Conservation (phyloP, 305 asterid species). For the Petunia hybrid region DNA sequence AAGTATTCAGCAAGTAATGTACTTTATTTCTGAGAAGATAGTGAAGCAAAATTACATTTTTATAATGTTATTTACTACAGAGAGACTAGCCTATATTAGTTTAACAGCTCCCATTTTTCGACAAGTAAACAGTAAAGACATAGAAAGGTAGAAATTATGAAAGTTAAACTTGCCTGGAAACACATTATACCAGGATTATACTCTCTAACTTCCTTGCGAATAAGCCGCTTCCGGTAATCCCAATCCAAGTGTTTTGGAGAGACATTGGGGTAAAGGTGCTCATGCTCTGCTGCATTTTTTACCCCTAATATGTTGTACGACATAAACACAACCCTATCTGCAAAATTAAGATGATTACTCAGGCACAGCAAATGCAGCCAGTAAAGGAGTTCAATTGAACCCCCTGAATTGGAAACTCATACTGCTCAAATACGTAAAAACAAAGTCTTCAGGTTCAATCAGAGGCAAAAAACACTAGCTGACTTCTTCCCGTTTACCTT, state of each 20-base stretch:
- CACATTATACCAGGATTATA: conserved; percentile 74
- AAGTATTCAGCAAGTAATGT: not conserved
- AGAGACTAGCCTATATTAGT: not conserved
- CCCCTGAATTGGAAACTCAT: no score
- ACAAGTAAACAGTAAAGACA: not conserved
- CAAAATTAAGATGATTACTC: not conserved
- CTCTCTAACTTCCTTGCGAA: conserved; percentile 61
- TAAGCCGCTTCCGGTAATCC: conserved; percentile 67
- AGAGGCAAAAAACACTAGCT: no score
- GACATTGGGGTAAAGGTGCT: conserved; percentile 60
- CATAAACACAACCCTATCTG: conserved; percentile 69
- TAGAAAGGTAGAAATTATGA: conserved; percentile 17
- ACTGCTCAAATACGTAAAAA: not conserved
- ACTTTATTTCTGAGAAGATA: not conserved
- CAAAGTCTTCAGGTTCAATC: not conserved
- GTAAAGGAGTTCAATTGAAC: no score
- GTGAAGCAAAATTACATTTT: not conserved
- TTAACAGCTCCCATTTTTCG: not conserved
- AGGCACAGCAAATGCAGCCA: not conserved
- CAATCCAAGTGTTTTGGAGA: conserved; percentile 64
- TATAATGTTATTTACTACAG: not conserved
- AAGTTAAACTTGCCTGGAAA: conserved; percentile 63
- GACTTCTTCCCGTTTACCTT: no score
- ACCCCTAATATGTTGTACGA: conserved; percentile 85
- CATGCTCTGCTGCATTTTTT: conserved; percentile 69